A percentile compares a stretch with the other conserved stretches of the same genome.
phyloP scores from a whole-genome alignment of 208 protist genomes.

The Tritrichomonas musculus region DNA sequence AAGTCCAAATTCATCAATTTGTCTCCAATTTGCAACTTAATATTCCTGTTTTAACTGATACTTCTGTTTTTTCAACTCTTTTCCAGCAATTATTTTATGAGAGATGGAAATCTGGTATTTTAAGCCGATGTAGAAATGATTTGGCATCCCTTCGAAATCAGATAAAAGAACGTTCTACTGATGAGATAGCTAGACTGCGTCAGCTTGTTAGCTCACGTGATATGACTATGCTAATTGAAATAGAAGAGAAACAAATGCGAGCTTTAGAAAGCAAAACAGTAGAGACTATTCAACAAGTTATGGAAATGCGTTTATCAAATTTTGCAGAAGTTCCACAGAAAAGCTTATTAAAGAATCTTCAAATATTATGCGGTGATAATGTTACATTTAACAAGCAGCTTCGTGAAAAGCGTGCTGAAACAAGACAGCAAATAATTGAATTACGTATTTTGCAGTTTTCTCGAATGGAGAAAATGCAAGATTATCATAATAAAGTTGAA shows the following conservation, averaged over 20 bases:
- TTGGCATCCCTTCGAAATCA: background rate
- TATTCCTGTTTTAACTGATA: background rate
- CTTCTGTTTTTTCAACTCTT: background rate
- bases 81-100: conserved; percentile 16
- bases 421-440: background rate
- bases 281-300: background rate
- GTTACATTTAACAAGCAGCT: background rate
- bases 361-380: background rate
- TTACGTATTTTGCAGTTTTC: background rate
- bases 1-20: background rate
- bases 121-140: background rate
- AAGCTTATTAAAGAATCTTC: background rate
- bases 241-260: background rate
- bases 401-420: background rate
- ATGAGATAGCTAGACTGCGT: background rate
- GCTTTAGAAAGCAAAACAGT: background rate
- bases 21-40: background rate
- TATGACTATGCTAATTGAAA: background rate
- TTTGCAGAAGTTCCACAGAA: background rate
- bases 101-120: background rate
- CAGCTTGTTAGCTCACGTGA: background rate
- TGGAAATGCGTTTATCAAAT: background rate
- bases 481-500: background rate
- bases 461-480: background rate
- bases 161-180: background rate